Evolutionary conservation across 192 early-diverging fungal species (phyloP).

Genomic region (Coemansia nantahalensis): DNA sequence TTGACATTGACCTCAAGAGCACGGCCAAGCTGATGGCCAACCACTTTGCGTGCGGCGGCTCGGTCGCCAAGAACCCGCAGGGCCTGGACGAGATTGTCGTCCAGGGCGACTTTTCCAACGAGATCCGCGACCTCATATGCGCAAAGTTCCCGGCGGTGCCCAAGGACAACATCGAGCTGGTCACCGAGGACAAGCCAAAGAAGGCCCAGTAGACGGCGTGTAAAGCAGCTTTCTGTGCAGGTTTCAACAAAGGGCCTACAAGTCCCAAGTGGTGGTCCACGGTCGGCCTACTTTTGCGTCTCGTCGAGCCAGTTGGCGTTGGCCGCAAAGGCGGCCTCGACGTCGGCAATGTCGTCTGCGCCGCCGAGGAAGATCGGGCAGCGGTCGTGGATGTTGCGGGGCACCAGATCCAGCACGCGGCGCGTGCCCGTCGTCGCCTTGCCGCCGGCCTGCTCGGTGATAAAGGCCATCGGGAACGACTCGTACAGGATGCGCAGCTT

Average conservation of each 20-base stretch:
- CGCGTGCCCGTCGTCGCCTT: conserved; percentile 79
- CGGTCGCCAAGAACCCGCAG: conserved; percentile 87
- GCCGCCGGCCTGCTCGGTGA: conserved; percentile 96
- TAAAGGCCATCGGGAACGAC: conserved; percentile 97
- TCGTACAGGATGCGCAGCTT: conserved; percentile 98
- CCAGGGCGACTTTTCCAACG: conserved; percentile 92
- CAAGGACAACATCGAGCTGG: conserved; percentile 70
- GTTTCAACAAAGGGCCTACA: too few relatives aligned
- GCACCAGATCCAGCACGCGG: conserved; percentile 83
- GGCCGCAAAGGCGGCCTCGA: conserved; percentile 70
- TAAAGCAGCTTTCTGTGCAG: too few relatives aligned
- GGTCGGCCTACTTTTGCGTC: conserved; percentile 15
- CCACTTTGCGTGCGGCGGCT: conserved; percentile 95
- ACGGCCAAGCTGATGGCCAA: conserved; percentile 94
- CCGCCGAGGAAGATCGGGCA: conserved; percentile 90
- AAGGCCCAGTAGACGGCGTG: conserved; percentile 13
- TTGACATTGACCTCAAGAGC: conserved; percentile 95
- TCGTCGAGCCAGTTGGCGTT: conserved; percentile 47
- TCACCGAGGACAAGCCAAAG: conserved; percentile 75
- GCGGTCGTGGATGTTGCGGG: conserved; percentile 85
- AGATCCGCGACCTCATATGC: conserved; percentile 80
- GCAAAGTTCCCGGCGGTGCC: conserved; percentile 72
- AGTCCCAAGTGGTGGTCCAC: too few relatives aligned
- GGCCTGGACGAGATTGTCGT: conserved; percentile 95
- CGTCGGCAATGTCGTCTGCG: conserved; percentile 82